phyloP scores from a whole-genome alignment of 495 filamentous ascomycete species.

The Gamarada debralockiae region DNA sequence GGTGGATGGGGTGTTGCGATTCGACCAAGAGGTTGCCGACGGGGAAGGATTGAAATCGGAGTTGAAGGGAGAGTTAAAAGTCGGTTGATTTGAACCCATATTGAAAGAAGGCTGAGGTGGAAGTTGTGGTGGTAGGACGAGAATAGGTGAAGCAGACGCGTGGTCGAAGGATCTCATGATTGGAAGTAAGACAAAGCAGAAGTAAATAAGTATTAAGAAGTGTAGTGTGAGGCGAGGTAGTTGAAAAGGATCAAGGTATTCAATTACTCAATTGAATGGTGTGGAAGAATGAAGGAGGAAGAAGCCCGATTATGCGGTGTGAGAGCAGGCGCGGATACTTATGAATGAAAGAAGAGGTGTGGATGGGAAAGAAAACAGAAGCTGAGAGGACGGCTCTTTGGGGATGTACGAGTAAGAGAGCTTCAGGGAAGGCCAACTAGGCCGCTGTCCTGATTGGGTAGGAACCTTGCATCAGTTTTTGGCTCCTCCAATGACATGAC shows the following conservation, averaged over 20 bases:
- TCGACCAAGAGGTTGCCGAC: conserved; percentile 17
- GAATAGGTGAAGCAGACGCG: conserved; percentile 41
- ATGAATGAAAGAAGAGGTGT: conserved; percentile 13
- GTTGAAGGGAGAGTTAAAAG: conserved; percentile 35
- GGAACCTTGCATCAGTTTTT: no score
- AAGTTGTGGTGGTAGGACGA: conserved; percentile 44
- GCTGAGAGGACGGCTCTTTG: conserved; percentile 24
- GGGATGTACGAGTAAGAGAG: conserved; percentile 9
- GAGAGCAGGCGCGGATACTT: conserved; percentile 8
- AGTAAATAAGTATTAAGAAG: conserved; percentile 8
- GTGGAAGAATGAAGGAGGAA: not conserved
- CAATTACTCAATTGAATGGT: not conserved
- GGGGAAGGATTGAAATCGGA: conserved; percentile 26
- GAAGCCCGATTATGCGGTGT: not conserved
- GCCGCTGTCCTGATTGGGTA: conserved; percentile 6
- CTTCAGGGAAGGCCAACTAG: not conserved
- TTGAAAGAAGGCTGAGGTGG: conserved; percentile 37
- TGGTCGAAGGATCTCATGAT: conserved; percentile 24
- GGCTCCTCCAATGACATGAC: no score
- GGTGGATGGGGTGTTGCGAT: not conserved
- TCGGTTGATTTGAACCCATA: conserved; percentile 35
- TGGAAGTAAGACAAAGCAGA: conserved; percentile 3
- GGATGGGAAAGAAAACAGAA: conserved; percentile 17
- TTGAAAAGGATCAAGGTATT: not conserved
- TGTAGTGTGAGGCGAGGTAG: conserved; percentile 9